A percentile compares a stretch with the other conserved stretches of the same genome.
Conservation (phyloP, 306 rosid genomes). For the Neltuma alba region DNA sequence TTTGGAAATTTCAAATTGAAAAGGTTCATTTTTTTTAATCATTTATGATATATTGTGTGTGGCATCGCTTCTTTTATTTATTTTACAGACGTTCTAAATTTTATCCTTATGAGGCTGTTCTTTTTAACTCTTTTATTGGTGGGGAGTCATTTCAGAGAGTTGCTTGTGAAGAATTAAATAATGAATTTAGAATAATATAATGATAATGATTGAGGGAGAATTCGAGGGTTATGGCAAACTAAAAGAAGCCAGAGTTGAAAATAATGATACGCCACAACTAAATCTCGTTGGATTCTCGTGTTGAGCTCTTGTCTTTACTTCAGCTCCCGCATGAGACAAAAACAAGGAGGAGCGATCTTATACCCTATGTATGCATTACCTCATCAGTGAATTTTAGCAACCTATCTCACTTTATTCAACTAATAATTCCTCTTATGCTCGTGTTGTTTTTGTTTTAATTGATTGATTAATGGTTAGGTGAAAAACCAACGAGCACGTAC, state of each 20-base stretch:
- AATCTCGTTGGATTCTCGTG: slow-evolving; percentile 40
- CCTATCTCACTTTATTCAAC: neutral
- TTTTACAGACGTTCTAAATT: no score
- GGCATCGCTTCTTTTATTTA: no score
- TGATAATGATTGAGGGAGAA: neutral
- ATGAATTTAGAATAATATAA: neutral
- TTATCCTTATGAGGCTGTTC: neutral
- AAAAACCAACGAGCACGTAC: no score
- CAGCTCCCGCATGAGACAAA: slow-evolving; percentile 23
- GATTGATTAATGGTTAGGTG: no score
- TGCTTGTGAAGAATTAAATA: neutral
- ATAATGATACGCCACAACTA: slow-evolving; percentile 26
- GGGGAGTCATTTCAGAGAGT: neutral
- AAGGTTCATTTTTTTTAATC: no score
- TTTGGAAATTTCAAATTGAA: no score
- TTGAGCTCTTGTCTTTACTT: slow-evolving; percentile 30
- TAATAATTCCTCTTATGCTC: neutral
- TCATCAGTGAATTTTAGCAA: slow-evolving; percentile 9
- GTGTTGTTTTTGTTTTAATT: neutral
- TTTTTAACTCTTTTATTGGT: neutral
- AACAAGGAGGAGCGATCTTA: neutral
- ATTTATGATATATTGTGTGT: no score
- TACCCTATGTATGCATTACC: slow-evolving; percentile 6
- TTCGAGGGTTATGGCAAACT: slow-evolving; percentile 34
- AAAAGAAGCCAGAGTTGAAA: slow-evolving; percentile 20